Percentiles rank a stretch among this genome's conserved stretches.
phyloP scores from a whole-genome alignment of 208 protist genomes.

The Sergeia podlipaevii region DNA sequence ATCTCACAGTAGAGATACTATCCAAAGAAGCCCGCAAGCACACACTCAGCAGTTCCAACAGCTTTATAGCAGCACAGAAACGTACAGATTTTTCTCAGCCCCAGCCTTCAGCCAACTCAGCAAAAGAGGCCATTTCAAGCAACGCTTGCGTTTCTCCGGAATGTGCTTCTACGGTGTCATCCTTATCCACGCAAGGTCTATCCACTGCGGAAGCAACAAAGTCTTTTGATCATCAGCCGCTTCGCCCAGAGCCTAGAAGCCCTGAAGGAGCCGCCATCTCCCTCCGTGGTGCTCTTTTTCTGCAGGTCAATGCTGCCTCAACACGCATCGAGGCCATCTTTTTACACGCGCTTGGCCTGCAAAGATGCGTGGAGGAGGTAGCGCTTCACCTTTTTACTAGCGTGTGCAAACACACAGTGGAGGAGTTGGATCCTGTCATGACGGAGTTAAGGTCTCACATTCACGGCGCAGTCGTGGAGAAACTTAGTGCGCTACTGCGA shows the following conservation, averaged over 20 bases:
- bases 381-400: conserved; percentile 17
- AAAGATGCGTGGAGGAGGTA: conserved; percentile 19
- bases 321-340: conserved; percentile 1
- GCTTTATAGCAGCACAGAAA: too few relatives aligned
- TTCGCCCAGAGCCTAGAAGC: background rate
- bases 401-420: conserved; percentile 8
- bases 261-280: background rate
- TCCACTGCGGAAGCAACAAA: background rate
- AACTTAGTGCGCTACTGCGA: conserved; percentile 8
- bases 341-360: conserved; percentile 2
- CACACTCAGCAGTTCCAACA: background rate
- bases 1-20: background rate
- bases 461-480: conserved; percentile 7
- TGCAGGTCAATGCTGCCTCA: background rate
- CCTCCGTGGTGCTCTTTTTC: conserved; percentile 12
- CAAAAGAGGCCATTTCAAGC: too few relatives aligned
- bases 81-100: too few relatives aligned
- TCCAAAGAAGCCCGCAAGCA: background rate
- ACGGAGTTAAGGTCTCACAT: background rate
- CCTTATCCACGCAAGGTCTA: too few relatives aligned
- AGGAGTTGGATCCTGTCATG: conserved; percentile 7
- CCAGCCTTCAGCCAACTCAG: too few relatives aligned
- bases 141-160: too few relatives aligned
- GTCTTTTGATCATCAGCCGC: background rate
- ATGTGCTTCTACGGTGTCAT: too few relatives aligned